Conservation (phyloP, 768 basidiomycete species). For the Pleurotus citrinopileatus region DNA sequence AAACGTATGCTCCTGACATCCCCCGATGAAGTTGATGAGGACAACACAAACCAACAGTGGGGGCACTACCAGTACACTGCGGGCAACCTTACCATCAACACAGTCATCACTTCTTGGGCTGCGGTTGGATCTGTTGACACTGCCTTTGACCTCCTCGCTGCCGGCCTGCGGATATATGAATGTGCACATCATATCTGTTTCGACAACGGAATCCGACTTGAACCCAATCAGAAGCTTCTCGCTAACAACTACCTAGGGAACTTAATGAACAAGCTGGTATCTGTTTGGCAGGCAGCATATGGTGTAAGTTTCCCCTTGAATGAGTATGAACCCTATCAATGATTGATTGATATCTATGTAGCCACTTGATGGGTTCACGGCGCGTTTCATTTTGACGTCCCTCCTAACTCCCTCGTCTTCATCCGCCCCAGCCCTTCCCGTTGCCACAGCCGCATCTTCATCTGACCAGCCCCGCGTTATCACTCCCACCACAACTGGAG, state of each 20-base stretch:
- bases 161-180: not conserved
- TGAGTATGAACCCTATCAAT: too few species aligned
- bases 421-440: too few species aligned
- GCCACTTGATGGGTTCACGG: too few species aligned
- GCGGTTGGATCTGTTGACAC: not conserved
- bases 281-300: not conserved
- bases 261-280: not conserved
- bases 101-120: not conserved
- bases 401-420: too few species aligned
- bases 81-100: not conserved
- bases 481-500: too few species aligned
- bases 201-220: not conserved
- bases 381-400: too few species aligned
- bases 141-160: not conserved
- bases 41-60: not conserved
- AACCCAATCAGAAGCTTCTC: not conserved
- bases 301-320: constrained; percentile 1
- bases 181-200: constrained; percentile 1
- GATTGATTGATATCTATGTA: too few species aligned
- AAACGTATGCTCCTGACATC: not conserved
- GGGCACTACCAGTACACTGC: not conserved
- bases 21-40: not conserved
- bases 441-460: too few species aligned
- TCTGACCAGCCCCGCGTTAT: too few species aligned
- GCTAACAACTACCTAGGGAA: not conserved